These are phyloP conservation scores for Aspergillus biplanus DNA, from an alignment of 495 filamentous ascomycete species.

Conservation along the genomic window DNA sequence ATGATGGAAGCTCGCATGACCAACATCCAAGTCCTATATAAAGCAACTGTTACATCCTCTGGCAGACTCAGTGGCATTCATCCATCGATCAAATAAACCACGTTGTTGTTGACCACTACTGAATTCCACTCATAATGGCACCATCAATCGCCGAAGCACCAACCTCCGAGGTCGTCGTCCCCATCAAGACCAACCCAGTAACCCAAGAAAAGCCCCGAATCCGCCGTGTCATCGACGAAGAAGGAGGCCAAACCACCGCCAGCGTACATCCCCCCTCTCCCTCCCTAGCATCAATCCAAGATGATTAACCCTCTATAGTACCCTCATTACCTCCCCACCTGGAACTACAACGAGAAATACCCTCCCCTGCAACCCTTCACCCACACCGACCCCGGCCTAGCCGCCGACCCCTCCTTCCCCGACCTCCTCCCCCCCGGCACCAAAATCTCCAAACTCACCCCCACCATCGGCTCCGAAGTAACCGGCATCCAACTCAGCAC, in stretches of 20 bases:
- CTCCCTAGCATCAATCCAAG: background rate
- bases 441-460: constrained; percentile 61
- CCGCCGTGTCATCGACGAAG: constrained; percentile 13
- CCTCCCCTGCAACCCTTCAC: constrained; percentile 68
- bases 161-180: constrained; percentile 9
- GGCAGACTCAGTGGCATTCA: no score
- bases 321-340: constrained; percentile 18
- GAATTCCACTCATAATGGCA: background rate
- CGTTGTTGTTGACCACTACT: background rate
- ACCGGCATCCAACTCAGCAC: constrained; percentile 74
- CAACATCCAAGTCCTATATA: no score
- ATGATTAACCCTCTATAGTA: background rate
- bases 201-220: constrained; percentile 9
- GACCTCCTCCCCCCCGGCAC: constrained; percentile 61
- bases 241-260: constrained; percentile 15
- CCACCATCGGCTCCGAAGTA: constrained; percentile 76
- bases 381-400: constrained; percentile 73
- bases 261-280: constrained; percentile 4
- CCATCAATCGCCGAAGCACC: constrained; percentile 12
- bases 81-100: background rate
- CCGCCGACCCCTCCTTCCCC: constrained; percentile 67
- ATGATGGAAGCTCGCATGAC: no score
- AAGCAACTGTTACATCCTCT: no score
- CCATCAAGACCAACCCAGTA: constrained; percentile 7
- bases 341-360: constrained; percentile 20